Evolutionary conservation across 2,329 filamentous ascomycete genomes (phyloP).

Genomic region (Aspergillus chevalieri): DNA sequence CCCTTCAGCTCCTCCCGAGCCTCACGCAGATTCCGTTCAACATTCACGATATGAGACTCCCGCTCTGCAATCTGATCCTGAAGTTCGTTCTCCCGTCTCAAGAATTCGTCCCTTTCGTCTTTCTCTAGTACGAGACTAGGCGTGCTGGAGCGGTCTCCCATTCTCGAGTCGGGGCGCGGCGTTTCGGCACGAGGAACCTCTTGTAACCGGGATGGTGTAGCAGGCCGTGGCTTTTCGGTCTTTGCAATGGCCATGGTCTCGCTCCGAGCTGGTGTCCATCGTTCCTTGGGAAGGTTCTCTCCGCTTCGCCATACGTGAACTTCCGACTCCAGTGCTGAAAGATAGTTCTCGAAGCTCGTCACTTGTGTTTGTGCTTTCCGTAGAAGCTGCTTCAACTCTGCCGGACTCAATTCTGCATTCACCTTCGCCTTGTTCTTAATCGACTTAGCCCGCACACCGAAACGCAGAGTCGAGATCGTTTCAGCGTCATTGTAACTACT

Average conservation of each 20-base stretch:
- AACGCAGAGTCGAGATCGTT: constrained; percentile 84
- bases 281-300: constrained; percentile 81
- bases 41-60: constrained; percentile 71
- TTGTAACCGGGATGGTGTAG: constrained; percentile 37
- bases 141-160: constrained; percentile 78
- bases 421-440: constrained; percentile 99
- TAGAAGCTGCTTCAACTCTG: constrained; percentile 87
- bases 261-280: constrained; percentile 67
- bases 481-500: constrained; percentile 97
- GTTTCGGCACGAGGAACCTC: constrained; percentile 52
- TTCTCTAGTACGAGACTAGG: constrained; percentile 86
- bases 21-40: constrained; percentile 74
- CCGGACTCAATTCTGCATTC: constrained; percentile 93
- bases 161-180: constrained; percentile 56
- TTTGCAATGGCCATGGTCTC: constrained; percentile 48
- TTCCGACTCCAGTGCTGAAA: constrained; percentile 75
- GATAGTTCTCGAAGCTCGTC: constrained; percentile 81
- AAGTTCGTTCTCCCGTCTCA: constrained; percentile 90
- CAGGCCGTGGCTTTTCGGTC: constrained; percentile 41
- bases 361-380: constrained; percentile 89
- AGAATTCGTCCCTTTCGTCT: constrained; percentile 93
- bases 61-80: constrained; percentile 94
- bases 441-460: constrained; percentile 92
- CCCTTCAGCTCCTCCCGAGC: constrained; percentile 79
- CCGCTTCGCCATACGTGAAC: constrained; percentile 81